Base-by-base conservation (phyloP, 2,329 filamentous ascomycete genomes). In the Ambrosiella cleistominuta region DNA sequence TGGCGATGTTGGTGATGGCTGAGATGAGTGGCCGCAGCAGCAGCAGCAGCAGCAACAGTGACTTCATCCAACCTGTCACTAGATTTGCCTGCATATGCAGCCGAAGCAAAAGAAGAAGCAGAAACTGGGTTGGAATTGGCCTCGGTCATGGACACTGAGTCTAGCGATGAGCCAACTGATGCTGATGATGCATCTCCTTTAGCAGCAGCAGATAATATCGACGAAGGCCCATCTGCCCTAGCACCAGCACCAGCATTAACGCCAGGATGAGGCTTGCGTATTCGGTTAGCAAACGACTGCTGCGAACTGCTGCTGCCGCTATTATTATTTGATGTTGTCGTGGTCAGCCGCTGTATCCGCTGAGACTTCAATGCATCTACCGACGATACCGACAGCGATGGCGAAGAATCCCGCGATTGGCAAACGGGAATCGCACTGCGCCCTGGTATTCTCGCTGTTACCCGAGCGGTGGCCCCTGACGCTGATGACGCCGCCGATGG, bases 261-360 rank as follows among this genome's bases (percentile, higher is more conserved):
- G 45, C 51, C 55, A n/a, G 54, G 49, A 63, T 72, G 73, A 58
- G 79, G 75, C 66, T 78, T 78, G 61, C 72, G 72, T 64, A 81
- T 74, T 63, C 80, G 78, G 65, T 76, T 80, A 49, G 78, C 76
- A 65, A 81, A 80, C 2, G 79, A 82, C 36, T 63, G 59, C 27
- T 63, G 62, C 45, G 56, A 58, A 44, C 57, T 35, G 13, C 44
- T 39, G 15, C 13, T 50, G 27, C 17, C 42, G 15, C 27, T 54
- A 42, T 42, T 19, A n/a, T 51, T 19, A 27, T 19, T 19, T 13
- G 47, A 19, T 2, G 19, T 37, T 11, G 8, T 15, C 17, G 3
- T 51, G 3, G 11, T 17, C 38, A 15, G 47, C 35, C 13, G 47
- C 13, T 51, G 47, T 51, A 51, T 51, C 17, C 47, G 47, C 7